Base-by-base conservation (phyloP, 2,329 filamentous ascomycete species). In the Botrytis fragariae region DNA sequence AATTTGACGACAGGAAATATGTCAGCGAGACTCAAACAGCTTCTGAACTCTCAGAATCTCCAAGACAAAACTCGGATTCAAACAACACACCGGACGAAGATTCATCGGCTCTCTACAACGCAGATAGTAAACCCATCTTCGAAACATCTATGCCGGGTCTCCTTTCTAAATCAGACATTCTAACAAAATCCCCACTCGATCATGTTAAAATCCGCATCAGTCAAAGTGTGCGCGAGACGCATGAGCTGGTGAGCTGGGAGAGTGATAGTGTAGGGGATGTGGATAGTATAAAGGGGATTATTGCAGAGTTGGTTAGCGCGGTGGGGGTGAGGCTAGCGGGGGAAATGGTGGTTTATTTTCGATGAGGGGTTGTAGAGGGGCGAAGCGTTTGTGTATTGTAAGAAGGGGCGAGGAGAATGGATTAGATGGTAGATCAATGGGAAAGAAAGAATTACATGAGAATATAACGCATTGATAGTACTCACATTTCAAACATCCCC, bases 241-340 rank as follows among this genome's bases (percentile, higher is more conserved):
- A 29, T 8, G 68, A 70, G 18, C 83, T 3, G 80, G 86, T 72
- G 84, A 91, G 78, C 83, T 93, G 92, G 92, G 83, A 88, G 0
- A 79, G 82, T 1, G 85, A 87, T 64, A 82, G 83, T 48, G 81
- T 92, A 4, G 80, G 82, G 20, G 84, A 90, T 67, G 81, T 83
- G 29, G 81, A 82, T 8, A 85, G 85, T 1, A 81, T 92, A 48
- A 92, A 91, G 79, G 86, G 88, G 0, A 84, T 86, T 51, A 86
- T 94, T 73, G 91, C 89, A 1, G 91, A 94, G 78, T 80, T 94
- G 69, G 87, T 90, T 5, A 90, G 91, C 5, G 87, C 88, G 18
- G 81, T 93, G 62, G 92, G 92, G 0, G 84, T 86, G 1, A 88
- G 91, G 61, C 80, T 91, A 67, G 84, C 89, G 62, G 48, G 18